Evolutionary conservation across 768 basidiomycete species (phyloP).

Genomic region (Cystofilobasidium bisporidii): DNA sequence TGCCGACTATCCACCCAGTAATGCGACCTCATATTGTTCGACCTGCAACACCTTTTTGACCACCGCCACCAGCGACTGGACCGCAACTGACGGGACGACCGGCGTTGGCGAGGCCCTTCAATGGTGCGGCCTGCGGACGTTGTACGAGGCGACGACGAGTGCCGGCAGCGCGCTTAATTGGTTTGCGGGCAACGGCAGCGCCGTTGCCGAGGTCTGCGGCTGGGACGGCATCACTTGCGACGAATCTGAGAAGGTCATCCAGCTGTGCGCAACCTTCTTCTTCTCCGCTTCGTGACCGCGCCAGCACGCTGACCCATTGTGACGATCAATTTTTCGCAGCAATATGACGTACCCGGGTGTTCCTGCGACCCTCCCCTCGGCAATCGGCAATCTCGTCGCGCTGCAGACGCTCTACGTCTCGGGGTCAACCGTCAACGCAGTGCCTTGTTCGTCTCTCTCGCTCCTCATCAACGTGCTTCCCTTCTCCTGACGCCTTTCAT

Average conservation of each 20-base stretch:
- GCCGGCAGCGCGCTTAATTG: slow-evolving; percentile 5
- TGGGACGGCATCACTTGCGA: slow-evolving; percentile 40
- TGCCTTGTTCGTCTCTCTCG: slow-evolving; percentile 35
- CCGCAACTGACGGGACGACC: slow-evolving; percentile 35
- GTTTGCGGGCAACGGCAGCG: slow-evolving; percentile 31
- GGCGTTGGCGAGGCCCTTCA: slow-evolving; percentile 39
- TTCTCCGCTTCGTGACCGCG: background rate
- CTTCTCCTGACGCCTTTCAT: too few species aligned
- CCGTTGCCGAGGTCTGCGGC: slow-evolving; percentile 33
- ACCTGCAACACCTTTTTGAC: slow-evolving; percentile 38
- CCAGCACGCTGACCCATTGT: too few species aligned
- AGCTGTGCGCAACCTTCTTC: slow-evolving; percentile 32
- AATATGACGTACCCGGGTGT: slow-evolving; percentile 38
- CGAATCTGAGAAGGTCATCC: slow-evolving; percentile 33
- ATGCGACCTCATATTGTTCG: slow-evolving; percentile 33
- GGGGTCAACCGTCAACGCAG: slow-evolving; percentile 33
- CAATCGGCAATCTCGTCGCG: slow-evolving; percentile 36
- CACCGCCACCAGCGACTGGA: slow-evolving; percentile 36
- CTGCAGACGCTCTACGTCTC: slow-evolving; percentile 35
- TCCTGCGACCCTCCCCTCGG: slow-evolving; percentile 32
- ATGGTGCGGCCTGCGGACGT: slow-evolving; percentile 38
- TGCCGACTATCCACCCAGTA: slow-evolving; percentile 30
- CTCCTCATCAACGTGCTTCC: background rate
- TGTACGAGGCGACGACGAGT: slow-evolving; percentile 29
- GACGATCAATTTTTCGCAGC: too few species aligned